Percentiles rank a stretch among this genome's conserved stretches.
These are phyloP conservation scores for Paecilomyces sp. DNA, from an alignment of 2,329 filamentous ascomycete species.

Conservation along the genomic window DNA sequence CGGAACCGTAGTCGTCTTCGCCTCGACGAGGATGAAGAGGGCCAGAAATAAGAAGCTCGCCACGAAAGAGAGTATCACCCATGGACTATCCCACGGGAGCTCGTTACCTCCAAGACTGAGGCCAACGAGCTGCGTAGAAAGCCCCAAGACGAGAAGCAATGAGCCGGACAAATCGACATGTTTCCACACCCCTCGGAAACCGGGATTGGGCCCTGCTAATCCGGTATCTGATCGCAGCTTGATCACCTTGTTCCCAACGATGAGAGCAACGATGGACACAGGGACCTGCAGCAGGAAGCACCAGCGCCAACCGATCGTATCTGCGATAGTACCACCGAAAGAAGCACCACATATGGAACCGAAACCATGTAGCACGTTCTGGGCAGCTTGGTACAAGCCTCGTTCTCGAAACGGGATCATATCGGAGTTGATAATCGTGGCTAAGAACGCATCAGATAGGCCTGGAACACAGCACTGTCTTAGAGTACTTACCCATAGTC, in stretches of 20 bases:
- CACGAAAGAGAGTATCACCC: slow-evolving; percentile 34
- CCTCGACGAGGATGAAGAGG: slow-evolving; percentile 33
- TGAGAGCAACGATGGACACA: slow-evolving; percentile 48
- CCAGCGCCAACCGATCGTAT: slow-evolving; percentile 41
- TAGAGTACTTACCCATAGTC: slow-evolving; percentile 44
- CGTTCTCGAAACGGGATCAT: slow-evolving; percentile 65
- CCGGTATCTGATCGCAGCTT: slow-evolving; percentile 31
- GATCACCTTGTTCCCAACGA: slow-evolving; percentile 49
- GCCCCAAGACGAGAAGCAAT: slow-evolving; percentile 49
- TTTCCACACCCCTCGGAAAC: slow-evolving; percentile 40
- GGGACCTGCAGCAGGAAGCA: slow-evolving; percentile 57
- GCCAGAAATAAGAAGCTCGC: slow-evolving; percentile 30
- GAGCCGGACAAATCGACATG: slow-evolving; percentile 54
- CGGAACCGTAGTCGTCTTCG: slow-evolving; percentile 34
- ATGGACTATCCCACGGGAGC: slow-evolving; percentile 35
- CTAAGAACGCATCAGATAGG: slow-evolving; percentile 8
- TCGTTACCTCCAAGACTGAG: slow-evolving; percentile 41
- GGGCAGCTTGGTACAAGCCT: slow-evolving; percentile 62
- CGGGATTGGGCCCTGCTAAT: slow-evolving; percentile 10
- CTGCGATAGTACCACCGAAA: slow-evolving; percentile 37
- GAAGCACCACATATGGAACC: slow-evolving; percentile 52
- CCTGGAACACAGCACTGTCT: neutral
- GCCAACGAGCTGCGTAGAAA: slow-evolving; percentile 48
- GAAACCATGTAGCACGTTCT: slow-evolving; percentile 56
- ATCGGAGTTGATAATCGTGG: slow-evolving; percentile 65